Conservation (phyloP, 2,329 filamentous ascomycete genomes). For the Pyrenophora teres region DNA sequence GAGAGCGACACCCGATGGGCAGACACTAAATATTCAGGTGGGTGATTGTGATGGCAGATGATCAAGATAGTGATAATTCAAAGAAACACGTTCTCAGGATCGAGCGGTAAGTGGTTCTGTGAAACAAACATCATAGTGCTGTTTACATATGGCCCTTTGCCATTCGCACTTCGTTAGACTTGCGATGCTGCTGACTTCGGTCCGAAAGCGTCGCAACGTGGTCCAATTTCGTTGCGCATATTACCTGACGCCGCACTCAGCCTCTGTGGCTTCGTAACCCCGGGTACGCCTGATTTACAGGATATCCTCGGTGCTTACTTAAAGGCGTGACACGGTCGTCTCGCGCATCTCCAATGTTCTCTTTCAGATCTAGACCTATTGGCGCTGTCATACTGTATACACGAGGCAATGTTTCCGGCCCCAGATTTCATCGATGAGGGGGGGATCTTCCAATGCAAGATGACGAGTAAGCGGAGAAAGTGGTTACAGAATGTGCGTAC, state of each 20-base stretch:
- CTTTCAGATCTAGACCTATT: not conserved
- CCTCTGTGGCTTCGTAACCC: not conserved
- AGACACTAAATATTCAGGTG: conserved; percentile 5
- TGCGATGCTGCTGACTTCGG: not conserved
- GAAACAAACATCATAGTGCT: not conserved
- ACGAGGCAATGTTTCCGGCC: not conserved
- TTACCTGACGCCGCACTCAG: not conserved
- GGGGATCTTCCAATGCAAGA: too few relatives aligned
- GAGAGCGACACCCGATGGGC: not conserved
- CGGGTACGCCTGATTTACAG: too few relatives aligned
- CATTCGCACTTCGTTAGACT: not conserved
- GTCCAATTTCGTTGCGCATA: not conserved
- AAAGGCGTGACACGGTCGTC: too few relatives aligned
- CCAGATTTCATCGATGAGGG: not conserved
- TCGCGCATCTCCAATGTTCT: not conserved
- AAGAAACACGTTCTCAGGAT: conserved; percentile 6
- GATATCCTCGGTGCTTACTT: too few relatives aligned
- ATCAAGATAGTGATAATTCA: not conserved
- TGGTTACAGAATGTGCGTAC: too few relatives aligned
- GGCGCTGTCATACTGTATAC: not conserved
- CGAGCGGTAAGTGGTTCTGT: conserved; percentile 9
- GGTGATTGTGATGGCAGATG: conserved; percentile 2
- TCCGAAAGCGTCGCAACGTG: conserved; percentile 1
- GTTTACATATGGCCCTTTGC: not conserved
- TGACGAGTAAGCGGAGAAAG: too few relatives aligned